These are phyloP conservation scores for Stagonosporopsis vannaccii DNA, from an alignment of 2,329 filamentous ascomycete species.

Conservation along the genomic window DNA sequence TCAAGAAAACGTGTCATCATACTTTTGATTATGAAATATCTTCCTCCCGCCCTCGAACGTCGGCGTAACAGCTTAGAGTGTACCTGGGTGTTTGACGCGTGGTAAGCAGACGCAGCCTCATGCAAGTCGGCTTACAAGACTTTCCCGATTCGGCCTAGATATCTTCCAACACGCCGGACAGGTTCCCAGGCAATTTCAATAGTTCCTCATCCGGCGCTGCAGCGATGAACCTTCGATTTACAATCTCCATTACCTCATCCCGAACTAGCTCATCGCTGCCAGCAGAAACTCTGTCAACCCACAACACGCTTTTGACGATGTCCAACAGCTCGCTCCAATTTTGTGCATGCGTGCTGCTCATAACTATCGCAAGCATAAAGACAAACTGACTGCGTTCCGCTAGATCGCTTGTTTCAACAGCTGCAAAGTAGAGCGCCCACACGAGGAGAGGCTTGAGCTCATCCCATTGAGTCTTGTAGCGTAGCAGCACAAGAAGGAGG, in stretches of 20 bases:
- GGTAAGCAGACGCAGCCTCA: slow-evolving; percentile 1
- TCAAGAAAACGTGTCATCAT: too few species aligned
- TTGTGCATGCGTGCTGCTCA: slow-evolving; percentile 29
- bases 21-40: background rate
- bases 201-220: background rate
- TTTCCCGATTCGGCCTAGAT: background rate
- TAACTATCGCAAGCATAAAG: slow-evolving; percentile 36
- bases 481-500: slow-evolving; percentile 30
- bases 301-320: slow-evolving; percentile 38
- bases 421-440: slow-evolving; percentile 39
- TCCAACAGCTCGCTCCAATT: slow-evolving; percentile 35
- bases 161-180: background rate
- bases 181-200: background rate
- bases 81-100: background rate
- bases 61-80: background rate
- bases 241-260: slow-evolving; percentile 37
- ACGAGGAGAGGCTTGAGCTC: slow-evolving; percentile 38
- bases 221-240: slow-evolving; percentile 13
- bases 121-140: slow-evolving; percentile 4
- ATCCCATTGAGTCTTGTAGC: slow-evolving; percentile 36
- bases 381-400: slow-evolving; percentile 36
- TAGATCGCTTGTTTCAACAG: slow-evolving; percentile 34
- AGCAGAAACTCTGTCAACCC: slow-evolving; percentile 38
- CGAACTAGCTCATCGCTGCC: slow-evolving; percentile 32
- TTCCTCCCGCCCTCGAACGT: background rate